Evolutionary conservation across 106 monocot species (phyloP), one percentile per base, ranked within the genome.

Genomic region (Narthecium ossifragum): DNA sequence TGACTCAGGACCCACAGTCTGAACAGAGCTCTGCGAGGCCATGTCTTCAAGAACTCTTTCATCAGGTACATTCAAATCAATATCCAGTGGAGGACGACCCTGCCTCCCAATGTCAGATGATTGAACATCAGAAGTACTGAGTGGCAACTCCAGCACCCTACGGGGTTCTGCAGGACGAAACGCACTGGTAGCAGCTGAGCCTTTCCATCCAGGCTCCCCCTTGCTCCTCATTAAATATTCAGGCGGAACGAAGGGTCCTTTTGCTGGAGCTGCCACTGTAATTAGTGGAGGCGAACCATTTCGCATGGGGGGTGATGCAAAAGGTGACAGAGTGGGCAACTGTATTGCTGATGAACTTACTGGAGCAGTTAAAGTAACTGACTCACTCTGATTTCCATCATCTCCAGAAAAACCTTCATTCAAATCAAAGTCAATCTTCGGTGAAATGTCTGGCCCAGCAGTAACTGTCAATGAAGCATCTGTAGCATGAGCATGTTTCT

Each of bases 171-270:
- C 88, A 28, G 93, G 93, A 1, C 88, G 88, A 63, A 93, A 93
- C 31, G 93, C 93, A 67, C 93, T 93, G 26, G 93, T 93, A 14
- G 93, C 93, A 39, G 93, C 93, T 31, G 93, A 88, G 1, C 93
- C 93, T 80, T 88, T 93, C 93, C 93, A 93, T 11, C 93, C 93
- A 54, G 59, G 58, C 55, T 88, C 85, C 9, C 37, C 71, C 52
- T 82, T 85, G 36, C 43, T 71, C 47, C 62, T 73, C 27, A 79
- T 53, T 12, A 88, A 63, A 46, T 74, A 74, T 46, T 85, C 88
- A 27, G 79, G 85, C 21, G 85, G 88, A 53, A 85, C 68, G 70
- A 93, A 88, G 32, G 85, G 71, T 21, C 88, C 82, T 64, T 93
- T 93, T 15, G 88, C 85, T 31, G 88, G 77, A 72, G 85, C 78